phyloP scores from a whole-genome alignment of 2,329 filamentous ascomycete species.

The Cercospora sojina region DNA sequence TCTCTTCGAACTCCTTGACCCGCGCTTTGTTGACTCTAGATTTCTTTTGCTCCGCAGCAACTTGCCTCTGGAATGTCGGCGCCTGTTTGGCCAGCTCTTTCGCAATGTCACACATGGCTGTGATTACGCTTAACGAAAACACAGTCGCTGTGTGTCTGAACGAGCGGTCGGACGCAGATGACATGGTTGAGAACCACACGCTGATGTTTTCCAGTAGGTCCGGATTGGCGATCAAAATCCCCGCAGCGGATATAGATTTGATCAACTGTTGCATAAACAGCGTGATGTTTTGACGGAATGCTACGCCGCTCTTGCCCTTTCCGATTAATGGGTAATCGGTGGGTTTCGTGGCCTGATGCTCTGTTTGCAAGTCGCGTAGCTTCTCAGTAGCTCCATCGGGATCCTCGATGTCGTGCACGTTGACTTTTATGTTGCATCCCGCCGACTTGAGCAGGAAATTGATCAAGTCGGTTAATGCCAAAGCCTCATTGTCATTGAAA shows the following conservation, averaged over 20 bases:
- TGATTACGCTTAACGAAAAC: conserved; percentile 75
- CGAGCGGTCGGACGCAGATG: conserved; percentile 79
- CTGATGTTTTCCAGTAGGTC: conserved; percentile 84
- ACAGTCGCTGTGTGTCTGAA: conserved; percentile 94
- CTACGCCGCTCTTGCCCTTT: conserved; percentile 68
- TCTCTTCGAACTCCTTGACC: conserved; percentile 69
- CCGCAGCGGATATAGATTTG: conserved; percentile 75
- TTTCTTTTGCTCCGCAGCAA: conserved; percentile 74
- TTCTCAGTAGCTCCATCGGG: conserved; percentile 79
- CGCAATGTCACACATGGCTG: conserved; percentile 71
- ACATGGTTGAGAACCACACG: conserved; percentile 87
- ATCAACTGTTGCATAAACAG: conserved; percentile 78
- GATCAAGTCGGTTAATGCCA: conserved; percentile 58
- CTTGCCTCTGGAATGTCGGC: conserved; percentile 73
- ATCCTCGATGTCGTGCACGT: conserved; percentile 80
- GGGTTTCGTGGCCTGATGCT: conserved; percentile 71
- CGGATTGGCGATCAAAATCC: conserved; percentile 72
- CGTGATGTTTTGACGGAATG: conserved; percentile 74
- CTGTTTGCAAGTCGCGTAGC: conserved; percentile 79
- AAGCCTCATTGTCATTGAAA: conserved; percentile 57
- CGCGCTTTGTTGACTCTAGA: conserved; percentile 75
- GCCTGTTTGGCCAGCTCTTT: conserved; percentile 68
- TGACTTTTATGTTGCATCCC: conserved; percentile 77
- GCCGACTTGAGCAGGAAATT: conserved; percentile 66
- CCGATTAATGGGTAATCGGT: conserved; percentile 91